Base-by-base conservation (phyloP, 495 filamentous ascomycete species). In the Aspergillus bridgeri region DNA sequence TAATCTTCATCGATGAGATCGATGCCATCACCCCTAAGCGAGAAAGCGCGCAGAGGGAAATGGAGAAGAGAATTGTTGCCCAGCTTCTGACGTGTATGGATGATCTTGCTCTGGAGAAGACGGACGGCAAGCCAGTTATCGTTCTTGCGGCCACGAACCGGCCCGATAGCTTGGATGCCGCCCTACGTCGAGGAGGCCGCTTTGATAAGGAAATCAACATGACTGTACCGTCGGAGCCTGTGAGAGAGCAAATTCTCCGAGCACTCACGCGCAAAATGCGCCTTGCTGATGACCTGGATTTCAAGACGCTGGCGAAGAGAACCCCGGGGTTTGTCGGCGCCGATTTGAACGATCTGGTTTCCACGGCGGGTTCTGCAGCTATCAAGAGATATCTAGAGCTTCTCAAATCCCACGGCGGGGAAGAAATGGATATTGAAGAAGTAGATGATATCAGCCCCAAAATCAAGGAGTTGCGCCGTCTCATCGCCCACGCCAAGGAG, bases 1-100 rank as follows among this genome's bases (percentile, higher is more conserved):
- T 98, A 4, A 82, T 98, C 7, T 97, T 98, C 69, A 89, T 98
- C 56, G 94, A 97, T 63, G 94, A 98, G 69, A 96, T 97, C 59
- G 94, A 98, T 69, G 89, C 90, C 17, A 96, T 97, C 59, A 94
- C 94, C 42, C 91, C 91, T 5, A 97, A 96, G 73, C 81, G 93
- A 46, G 94, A 97, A 67, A 93, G 85, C 64, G 90, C 92, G n/a
- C 92, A 96, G 65, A 84, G 91, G 62, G 91, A 96, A 66, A 98
- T 98, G 93, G 93, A 98, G 72, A 92, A 92, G 72, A 77, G 93
- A 48, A 98, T 98, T 65, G 93, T 98, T 19, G 90, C 92, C 2
- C 92, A 97, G 71, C 83, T 98, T 61, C 77, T 96, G 57, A 93
- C 90, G 11, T 94, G 90, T 61, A 89, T 92, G 87, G 89, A 91